Evolutionary conservation across 805 yeast species (phyloP).

Genomic region (Metschnikowia sp.): DNA sequence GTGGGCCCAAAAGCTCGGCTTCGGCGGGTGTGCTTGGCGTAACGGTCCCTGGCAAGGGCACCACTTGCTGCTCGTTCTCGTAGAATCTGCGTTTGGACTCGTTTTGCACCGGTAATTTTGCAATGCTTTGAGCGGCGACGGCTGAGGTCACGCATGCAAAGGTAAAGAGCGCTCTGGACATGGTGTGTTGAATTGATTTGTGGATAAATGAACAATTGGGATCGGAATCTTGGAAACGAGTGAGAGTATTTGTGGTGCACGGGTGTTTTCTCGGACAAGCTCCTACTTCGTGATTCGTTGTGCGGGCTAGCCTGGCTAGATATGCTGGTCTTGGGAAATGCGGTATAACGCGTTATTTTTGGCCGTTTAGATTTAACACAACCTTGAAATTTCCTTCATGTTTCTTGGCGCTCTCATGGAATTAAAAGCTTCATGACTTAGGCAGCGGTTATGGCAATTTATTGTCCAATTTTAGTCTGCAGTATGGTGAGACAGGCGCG

Average conservation of each 20-base stretch:
- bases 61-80: conserved; percentile 45
- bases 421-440: too few species aligned
- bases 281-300: too few species aligned
- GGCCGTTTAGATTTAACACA: too few species aligned
- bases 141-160: conserved; percentile 3
- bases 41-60: conserved; percentile 50
- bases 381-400: too few species aligned
- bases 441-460: too few species aligned
- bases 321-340: too few species aligned
- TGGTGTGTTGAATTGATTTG: not conserved
- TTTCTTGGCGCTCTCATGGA: too few species aligned
- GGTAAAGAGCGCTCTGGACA: conserved; percentile 8
- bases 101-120: conserved; percentile 8
- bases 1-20: conserved; percentile 44
- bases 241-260: not conserved
- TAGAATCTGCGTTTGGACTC: conserved; percentile 42
- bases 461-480: too few species aligned
- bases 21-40: conserved; percentile 42
- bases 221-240: not conserved
- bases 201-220: not conserved
- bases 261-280: too few species aligned
- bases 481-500: too few species aligned
- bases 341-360: too few species aligned
- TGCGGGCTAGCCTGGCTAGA: too few species aligned
- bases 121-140: not conserved